Conservation (phyloP, 108 stramenopile species). For the Nitzschia putrida region DNA sequence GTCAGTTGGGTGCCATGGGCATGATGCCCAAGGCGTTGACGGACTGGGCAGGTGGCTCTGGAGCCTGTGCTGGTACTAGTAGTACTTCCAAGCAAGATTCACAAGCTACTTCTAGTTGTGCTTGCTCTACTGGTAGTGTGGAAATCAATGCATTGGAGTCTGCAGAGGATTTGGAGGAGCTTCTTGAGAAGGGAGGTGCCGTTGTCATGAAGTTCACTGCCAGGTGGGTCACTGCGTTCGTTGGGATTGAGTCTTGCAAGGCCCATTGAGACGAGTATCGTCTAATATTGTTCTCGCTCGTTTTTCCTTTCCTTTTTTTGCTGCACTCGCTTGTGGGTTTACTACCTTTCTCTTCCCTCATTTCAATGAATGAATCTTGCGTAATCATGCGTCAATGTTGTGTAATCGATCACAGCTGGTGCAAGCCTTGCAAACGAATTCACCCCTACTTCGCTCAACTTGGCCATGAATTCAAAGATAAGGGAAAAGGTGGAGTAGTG, state of each 20-base stretch:
- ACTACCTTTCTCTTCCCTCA: too few species aligned
- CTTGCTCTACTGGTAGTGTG: neutral
- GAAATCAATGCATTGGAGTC: constrained; percentile 35
- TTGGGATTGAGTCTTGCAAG: neutral
- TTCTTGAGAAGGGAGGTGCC: constrained; percentile 14
- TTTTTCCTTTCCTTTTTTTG: too few species aligned
- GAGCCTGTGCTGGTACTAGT: too few species aligned
- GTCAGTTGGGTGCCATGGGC: constrained; percentile 31
- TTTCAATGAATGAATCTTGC: too few species aligned
- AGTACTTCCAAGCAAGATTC: neutral
- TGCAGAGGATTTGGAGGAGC: constrained; percentile 27
- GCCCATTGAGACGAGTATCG: too few species aligned
- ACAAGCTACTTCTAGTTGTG: constrained; percentile 3
- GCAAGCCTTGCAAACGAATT: constrained; percentile 81
- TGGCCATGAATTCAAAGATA: constrained; percentile 4
- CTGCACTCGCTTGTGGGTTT: too few species aligned
- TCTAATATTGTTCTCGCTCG: too few species aligned
- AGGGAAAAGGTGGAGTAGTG: neutral
- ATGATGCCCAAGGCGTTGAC: constrained; percentile 11
- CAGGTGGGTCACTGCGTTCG: constrained; percentile 8
- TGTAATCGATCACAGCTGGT: constrained; percentile 60
- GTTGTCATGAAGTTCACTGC: constrained; percentile 85
- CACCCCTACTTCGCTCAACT: constrained; percentile 54
- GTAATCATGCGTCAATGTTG: too few species aligned
- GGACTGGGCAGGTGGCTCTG: neutral